These are phyloP conservation scores for Amaranthus hypochondriacus DNA, from an alignment of 148 eudicot genomes.

Conservation along the genomic window DNA sequence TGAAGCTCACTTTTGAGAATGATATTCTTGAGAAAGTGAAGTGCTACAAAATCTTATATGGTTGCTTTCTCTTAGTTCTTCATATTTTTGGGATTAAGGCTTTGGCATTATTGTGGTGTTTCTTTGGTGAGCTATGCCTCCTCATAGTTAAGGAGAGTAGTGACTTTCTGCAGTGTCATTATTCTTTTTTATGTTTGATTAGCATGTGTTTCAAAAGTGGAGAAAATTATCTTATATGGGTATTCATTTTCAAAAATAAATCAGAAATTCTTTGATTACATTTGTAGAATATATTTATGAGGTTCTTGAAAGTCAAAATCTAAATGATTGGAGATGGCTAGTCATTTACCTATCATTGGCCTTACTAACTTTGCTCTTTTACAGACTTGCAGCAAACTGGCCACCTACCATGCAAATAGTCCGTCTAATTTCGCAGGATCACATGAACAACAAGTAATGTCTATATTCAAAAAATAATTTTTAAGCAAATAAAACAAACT, in stretches of 20 bases:
- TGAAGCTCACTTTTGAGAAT: background rate
- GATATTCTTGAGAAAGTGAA: too few species aligned
- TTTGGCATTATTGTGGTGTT: too few species aligned
- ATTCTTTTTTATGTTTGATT: background rate
- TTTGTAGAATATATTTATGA: too few species aligned
- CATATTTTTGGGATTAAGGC: too few species aligned
- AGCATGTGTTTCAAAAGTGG: background rate
- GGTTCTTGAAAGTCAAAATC: background rate
- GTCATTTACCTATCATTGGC: background rate
- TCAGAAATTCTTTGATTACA: too few species aligned
- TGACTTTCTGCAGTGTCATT: background rate
- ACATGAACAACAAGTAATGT: slow-evolving; percentile 91
- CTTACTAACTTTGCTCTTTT: slow-evolving; percentile 14
- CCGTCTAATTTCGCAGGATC: slow-evolving; percentile 94
- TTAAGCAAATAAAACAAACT: too few species aligned
- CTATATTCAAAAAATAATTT: slow-evolving; percentile 2
- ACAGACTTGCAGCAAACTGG: slow-evolving; percentile 98
- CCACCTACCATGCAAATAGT: slow-evolving; percentile 85
- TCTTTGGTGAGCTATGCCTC: background rate
- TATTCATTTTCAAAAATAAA: too few species aligned
- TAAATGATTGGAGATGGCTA: background rate
- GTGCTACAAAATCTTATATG: too few species aligned
- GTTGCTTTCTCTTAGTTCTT: too few species aligned
- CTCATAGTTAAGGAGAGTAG: background rate
- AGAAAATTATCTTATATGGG: background rate